Evolutionary conservation across 768 basidiomycete genomes (phyloP), one percentile per base, ranked within the genome.

Genomic region (Mycena maculata): DNA sequence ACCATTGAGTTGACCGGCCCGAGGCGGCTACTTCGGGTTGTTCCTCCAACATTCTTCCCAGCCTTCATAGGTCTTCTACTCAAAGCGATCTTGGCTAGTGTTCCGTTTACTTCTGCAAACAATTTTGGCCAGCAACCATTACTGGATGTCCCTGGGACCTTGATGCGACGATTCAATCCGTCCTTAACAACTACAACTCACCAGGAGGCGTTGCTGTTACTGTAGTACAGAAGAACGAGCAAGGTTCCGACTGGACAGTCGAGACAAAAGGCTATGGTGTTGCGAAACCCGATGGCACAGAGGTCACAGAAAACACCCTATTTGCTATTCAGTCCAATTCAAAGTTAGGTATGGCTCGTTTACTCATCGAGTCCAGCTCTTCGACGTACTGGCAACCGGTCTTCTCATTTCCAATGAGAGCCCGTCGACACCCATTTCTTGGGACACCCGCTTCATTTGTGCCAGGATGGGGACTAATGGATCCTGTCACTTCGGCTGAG

Each of bases 251-350:
- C 15, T 72, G 71, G 71, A 50, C 4, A 3, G 49, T 67, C 4
- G 71, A 72, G 38, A 70, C 64, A 2, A 67, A 64, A 23, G 71
- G 71, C 9, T 71, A 71, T 23, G 71, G 71, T 18, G 22, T 57
- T 42, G 71, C 71, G 25, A 65, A 47, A 41, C 15, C 47, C 20
- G 71, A 69, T 33, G 68, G 68, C 15, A 60, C 67, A 3, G 53
- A 60, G 25, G 60, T 61, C 44, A 67, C 60, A 20, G 33, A 22
- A 16, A 45, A 70, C 31, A 67, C 63, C 22, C 33, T 66, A 6
- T 72, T 66, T 42, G 42, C 42, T 45, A 72, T 72, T 52, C 68
- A 54, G 9, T 72, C 71, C n/a, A 72, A 72, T 36, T 72, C 71
- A 8, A 71, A 71, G 63, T 63, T n/a, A 25, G 39, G 41, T 16